Evolutionary conservation across 768 basidiomycete genomes (phyloP), one percentile per base, ranked within the genome.

Genomic region (Terana coerulea): DNA sequence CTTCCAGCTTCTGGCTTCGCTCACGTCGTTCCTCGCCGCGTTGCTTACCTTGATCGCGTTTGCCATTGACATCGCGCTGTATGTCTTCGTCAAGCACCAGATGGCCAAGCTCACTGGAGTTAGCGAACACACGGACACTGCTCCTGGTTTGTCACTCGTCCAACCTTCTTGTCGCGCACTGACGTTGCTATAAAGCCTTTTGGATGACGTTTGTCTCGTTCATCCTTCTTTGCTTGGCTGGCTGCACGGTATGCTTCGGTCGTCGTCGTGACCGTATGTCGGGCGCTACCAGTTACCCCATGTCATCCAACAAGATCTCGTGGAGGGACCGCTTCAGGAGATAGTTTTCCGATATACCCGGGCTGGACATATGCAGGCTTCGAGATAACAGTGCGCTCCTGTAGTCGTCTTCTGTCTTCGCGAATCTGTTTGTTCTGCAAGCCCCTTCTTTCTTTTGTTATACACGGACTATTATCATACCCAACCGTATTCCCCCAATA

Each of bases 61-160:
- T 61, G 78, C 79, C 35, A 80, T 87, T 64, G 88, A 92, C 64
- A 84, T 91, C 53, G 84, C 86, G 12, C 77, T 92, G 26, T 85
- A 72, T 60, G 81, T 72, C 3, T 80, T 75, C 51, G 75, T 84
- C 46, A 81, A 78, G 61, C 73, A 83, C 46, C 71, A 83, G 56
- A 72, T 87, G 59, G 67, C 67, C 37, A 73, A 79, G 49, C 71
- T 90, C 10, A 59, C 67, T 36, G 66, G 71, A 48, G 64, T 76
- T 21, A 56, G 59, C n/a, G 68, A 69, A 3, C 69, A 63, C 37
- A 86, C 86, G 11, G 70, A 72, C 51, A 74, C 85, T 17, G 84
- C 75, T 5, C 81, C 82, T 54, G 89, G 88, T 89, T 58, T 54
- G 75, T 69, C 34, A 2, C 8, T 34, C 36, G 19, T 47, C 19